Conservation (phyloP, 2,329 filamentous ascomycete genomes). For the Pseudocercospora fijiensis region DNA sequence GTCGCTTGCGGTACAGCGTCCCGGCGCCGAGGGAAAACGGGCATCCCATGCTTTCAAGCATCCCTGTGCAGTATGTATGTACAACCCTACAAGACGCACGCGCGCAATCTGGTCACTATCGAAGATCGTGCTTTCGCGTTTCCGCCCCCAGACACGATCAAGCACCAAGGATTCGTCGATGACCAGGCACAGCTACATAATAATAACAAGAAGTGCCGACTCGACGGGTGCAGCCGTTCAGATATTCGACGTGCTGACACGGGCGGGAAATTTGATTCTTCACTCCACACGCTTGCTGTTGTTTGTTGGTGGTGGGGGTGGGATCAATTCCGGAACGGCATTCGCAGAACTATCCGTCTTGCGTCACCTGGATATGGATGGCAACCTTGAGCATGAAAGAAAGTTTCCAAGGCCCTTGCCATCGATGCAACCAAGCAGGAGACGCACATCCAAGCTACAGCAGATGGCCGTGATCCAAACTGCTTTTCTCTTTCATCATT, state of each 20-base stretch:
- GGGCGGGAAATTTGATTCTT: neutral
- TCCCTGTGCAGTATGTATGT: no score
- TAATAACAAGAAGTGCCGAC: neutral
- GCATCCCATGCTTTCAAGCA: conserved; percentile 1
- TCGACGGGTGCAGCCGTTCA: neutral
- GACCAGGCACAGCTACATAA: neutral
- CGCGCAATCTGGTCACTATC: conserved; percentile 1
- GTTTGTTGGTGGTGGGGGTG: neutral
- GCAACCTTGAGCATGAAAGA: neutral
- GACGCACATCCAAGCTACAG: neutral
- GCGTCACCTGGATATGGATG: neutral
- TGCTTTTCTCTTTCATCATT: neutral
- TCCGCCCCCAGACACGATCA: neutral
- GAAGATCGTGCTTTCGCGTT: neutral
- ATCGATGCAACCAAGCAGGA: neutral
- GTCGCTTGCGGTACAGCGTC: conserved; percentile 3
- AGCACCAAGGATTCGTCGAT: neutral
- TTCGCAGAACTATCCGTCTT: neutral
- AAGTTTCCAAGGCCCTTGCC: neutral
- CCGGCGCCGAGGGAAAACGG: neutral
- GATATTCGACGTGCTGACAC: neutral
- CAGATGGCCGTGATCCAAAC: no score
- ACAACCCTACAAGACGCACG: neutral
- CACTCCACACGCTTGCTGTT: neutral
- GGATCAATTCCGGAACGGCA: neutral